Percentiles rank a stretch among this genome's conserved stretches.
Conservation (phyloP, 352 stramenopile species). For the Phytophthora sansomeana region DNA sequence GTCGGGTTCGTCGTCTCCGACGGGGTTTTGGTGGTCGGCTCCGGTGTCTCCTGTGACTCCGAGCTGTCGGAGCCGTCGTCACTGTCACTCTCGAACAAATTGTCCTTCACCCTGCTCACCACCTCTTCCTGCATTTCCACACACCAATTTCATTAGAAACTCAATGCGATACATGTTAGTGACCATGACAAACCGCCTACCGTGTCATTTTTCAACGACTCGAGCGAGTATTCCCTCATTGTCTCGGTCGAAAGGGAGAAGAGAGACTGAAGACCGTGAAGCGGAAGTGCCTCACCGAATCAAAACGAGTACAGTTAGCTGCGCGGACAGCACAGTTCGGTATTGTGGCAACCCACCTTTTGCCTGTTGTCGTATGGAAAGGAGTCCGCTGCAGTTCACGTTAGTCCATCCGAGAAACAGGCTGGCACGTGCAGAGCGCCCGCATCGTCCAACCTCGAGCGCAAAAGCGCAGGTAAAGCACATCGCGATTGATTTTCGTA, state of each 20-base stretch:
- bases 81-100: conserved; percentile 8
- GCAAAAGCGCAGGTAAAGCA: conserved; percentile 29
- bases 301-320: conserved; percentile 1
- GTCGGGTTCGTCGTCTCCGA: background rate
- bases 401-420: conserved; percentile 35
- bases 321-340: conserved; percentile 11
- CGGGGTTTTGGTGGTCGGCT: conserved; percentile 5
- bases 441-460: conserved; percentile 28
- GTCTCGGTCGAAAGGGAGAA: conserved; percentile 29
- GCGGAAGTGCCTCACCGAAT: conserved; percentile 31
- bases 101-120: conserved; percentile 20
- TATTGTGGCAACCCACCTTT: background rate
- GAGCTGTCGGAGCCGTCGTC: conserved; percentile 11
- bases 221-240: conserved; percentile 41
- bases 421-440: conserved; percentile 25
- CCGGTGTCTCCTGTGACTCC: background rate
- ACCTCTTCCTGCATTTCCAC: conserved; percentile 15
- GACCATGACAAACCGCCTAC: conserved; percentile 9
- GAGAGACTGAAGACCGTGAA: conserved; percentile 27
- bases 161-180: background rate
- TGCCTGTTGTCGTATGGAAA: conserved; percentile 29
- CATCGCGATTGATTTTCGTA: conserved; percentile 26
- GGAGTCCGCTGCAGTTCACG: conserved; percentile 21
- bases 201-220: conserved; percentile 35
- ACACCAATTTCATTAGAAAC: conserved; percentile 15